These are phyloP conservation scores for Erodium moschatum DNA, from an alignment of 441 rosid genomes.

Conservation along the genomic window DNA sequence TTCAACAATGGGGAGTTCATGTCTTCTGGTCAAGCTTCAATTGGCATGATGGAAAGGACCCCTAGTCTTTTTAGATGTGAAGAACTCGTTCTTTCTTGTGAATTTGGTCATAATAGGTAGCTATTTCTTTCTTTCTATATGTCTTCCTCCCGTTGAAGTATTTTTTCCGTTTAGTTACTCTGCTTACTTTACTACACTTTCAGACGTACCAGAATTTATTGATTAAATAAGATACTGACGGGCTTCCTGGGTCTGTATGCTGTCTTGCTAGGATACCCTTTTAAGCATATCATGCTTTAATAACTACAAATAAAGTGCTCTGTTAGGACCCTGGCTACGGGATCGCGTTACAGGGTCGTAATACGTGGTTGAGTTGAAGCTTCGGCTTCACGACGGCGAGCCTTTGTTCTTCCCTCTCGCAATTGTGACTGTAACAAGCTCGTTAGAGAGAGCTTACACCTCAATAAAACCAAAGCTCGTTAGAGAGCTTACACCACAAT, in stretches of 20 bases:
- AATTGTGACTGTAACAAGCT: too few species aligned
- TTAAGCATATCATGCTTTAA: not conserved
- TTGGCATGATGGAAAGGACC: conserved; percentile 43
- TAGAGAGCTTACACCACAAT: too few species aligned
- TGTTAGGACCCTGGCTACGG: too few species aligned
- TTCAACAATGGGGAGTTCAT: conserved; percentile 33
- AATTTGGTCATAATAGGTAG: conserved; percentile 90
- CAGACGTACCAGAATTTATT: not conserved
- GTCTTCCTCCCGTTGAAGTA: conserved; percentile 10
- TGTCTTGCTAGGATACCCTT: conserved; percentile 7
- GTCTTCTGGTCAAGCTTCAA: conserved; percentile 39
- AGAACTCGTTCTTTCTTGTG: conserved; percentile 66
- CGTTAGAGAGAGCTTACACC: too few species aligned
- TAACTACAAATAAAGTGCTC: not conserved
- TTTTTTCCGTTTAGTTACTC: conserved; percentile 9
- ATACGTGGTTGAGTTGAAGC: too few species aligned
- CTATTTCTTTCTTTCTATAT: not conserved
- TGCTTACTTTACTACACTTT: not conserved
- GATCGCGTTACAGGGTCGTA: too few species aligned
- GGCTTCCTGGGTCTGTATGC: not conserved
- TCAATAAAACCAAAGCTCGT: too few species aligned
- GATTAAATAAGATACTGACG: not conserved
- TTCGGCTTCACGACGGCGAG: too few species aligned
- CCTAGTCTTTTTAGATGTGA: conserved; percentile 69
- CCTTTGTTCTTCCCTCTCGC: too few species aligned